Base-by-base conservation (phyloP, 805 yeast species). In the Kluyveromyces aestuarii region DNA sequence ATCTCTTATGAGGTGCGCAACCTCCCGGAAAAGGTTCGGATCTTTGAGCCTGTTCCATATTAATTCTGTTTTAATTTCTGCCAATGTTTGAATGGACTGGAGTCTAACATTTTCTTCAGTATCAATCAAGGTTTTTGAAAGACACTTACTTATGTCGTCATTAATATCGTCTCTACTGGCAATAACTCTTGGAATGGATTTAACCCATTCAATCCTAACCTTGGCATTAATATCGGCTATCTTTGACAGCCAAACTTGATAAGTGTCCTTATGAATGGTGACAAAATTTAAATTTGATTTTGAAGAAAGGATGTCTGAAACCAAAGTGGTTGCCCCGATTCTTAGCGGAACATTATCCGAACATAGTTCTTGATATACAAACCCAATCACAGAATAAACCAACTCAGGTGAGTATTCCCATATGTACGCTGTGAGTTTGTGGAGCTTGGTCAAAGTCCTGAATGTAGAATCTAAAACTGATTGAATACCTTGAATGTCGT, bases 361-460 rank as follows among this genome's bases (percentile, higher is more conserved):
- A 50, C 79, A 80, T 40, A 89, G 67, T 55, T 89, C 95, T 57
- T 86, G 88, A 54, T 86, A 87, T 4, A 89, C 69, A 46, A 87
- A 75, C 0, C 95, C 93, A 73, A 86, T 78, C 0, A 85, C 84
- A 1, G 93, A 79, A 3, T 77, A 73, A 10, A 87, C 70, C 18
- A 86, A 67, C 43, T 84, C 93, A 0, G 96, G 96, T 0, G 81
- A 81, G 46, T 77, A 73, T 55, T 72, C 77, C 96, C 96, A 90
- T 2, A 89, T 68, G 51, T 82, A 82, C 2, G 81, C 67, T 0
- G 82, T 68, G 35, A 87, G 66, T 11, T 64, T 72, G 58, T 88
- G 95, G 3, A 86, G 70, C 57, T 81, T 82, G 10, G 70, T 71
- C 47, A 86, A 64, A 18, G 77, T 78, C 40, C 70, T 73, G 41